Conservation (phyloP, 1,284 basidiomycete species). For the Athelia psychrophila region DNA sequence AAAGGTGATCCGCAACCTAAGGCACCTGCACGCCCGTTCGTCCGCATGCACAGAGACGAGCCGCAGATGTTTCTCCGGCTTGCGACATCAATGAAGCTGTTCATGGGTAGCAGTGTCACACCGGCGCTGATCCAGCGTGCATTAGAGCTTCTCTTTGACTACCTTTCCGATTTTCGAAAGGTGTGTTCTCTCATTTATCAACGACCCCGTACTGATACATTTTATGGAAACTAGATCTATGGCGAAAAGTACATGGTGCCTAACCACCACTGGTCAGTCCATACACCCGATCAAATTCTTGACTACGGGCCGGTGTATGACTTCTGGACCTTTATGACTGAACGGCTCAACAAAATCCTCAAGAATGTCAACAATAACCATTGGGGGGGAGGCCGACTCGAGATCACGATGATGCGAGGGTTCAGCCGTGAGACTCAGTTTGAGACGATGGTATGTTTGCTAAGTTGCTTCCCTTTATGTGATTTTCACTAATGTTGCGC, state of each 20-base stretch:
- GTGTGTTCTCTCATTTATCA: conserved; percentile 6
- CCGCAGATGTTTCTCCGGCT: conserved; percentile 14
- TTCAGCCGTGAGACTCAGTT: conserved; percentile 13
- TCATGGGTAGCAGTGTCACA: conserved; percentile 11
- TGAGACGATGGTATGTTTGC: conserved; percentile 9
- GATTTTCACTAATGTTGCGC: too few relatives aligned
- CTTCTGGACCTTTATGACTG: conserved; percentile 26
- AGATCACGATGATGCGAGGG: conserved; percentile 25
- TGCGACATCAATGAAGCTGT: conserved; percentile 14
- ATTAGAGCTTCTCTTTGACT: conserved; percentile 11
- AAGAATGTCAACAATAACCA: conserved; percentile 25
- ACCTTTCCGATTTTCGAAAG: conserved; percentile 10
- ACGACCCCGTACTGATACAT: neutral
- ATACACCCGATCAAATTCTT: conserved; percentile 18
- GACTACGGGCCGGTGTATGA: conserved; percentile 25
- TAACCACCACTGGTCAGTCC: conserved; percentile 25
- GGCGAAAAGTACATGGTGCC: conserved; percentile 20
- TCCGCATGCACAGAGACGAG: conserved; percentile 12
- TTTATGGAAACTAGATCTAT: conserved; percentile 15
- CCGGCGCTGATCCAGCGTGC: conserved; percentile 5
- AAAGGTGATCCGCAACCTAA: conserved; percentile 5
- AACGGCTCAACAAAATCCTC: conserved; percentile 25
- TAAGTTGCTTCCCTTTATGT: too few relatives aligned
- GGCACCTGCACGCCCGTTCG: conserved; percentile 7
- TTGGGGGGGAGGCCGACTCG: conserved; percentile 21